Evolutionary conservation across 768 basidiomycete genomes (phyloP).

Genomic region (Naganishia vaughanmartiniae): DNA sequence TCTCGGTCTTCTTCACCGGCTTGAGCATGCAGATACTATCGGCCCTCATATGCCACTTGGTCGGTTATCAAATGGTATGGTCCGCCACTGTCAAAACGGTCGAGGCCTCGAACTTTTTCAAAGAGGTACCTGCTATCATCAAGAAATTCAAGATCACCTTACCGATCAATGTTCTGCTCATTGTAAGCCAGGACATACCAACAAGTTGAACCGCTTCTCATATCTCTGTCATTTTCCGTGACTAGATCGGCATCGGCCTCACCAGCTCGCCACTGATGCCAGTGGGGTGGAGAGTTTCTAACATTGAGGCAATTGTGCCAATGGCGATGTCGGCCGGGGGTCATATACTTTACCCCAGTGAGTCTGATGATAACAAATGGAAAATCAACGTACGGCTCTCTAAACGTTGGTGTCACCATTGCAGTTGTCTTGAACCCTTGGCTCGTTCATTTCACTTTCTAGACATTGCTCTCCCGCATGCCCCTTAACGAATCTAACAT

Average conservation of each 20-base stretch:
- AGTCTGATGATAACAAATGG: neutral
- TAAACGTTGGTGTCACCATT: conserved; percentile 41
- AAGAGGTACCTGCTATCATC: conserved; percentile 79
- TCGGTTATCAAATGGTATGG: conserved; percentile 54
- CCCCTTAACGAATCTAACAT: too few relatives aligned
- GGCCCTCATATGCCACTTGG: conserved; percentile 61
- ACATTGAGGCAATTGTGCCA: conserved; percentile 2
- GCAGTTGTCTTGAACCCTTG: conserved; percentile 32
- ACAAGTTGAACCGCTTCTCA: too few relatives aligned
- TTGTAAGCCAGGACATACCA: too few relatives aligned
- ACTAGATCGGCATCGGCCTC: neutral
- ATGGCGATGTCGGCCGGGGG: conserved; percentile 3
- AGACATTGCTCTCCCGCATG: too few relatives aligned
- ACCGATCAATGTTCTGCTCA: neutral
- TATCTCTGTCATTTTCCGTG: too few relatives aligned
- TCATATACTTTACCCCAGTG: conserved; percentile 2
- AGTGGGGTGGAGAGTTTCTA: conserved; percentile 1
- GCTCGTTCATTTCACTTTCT: conserved; percentile 17
- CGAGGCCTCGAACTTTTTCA: too few relatives aligned
- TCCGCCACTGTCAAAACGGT: neutral
- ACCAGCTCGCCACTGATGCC: neutral
- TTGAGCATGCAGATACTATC: conserved; percentile 68
- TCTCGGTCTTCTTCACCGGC: conserved; percentile 60
- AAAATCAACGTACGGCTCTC: neutral
- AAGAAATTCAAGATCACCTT: conserved; percentile 60